Conservation (phyloP, 768 basidiomycete genomes). For the Mycena olivaceomarginata region DNA sequence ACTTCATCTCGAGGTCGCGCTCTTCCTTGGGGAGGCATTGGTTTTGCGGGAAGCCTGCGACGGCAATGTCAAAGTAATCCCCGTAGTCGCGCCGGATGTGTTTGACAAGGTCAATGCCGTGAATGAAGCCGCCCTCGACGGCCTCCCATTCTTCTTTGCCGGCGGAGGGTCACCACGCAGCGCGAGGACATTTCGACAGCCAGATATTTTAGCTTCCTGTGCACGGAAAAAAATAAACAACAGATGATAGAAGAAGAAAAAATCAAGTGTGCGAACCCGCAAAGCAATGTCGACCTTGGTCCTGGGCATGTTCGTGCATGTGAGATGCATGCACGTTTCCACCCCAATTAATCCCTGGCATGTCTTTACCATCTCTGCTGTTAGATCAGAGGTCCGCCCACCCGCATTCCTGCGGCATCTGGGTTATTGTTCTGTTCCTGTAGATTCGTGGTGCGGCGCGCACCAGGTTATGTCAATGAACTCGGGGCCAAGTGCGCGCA, state of each 20-base stretch:
- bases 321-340: constrained; percentile 99
- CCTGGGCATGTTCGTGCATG: constrained; percentile 99
- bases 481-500: constrained; percentile 96
- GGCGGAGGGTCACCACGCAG: constrained; percentile 92
- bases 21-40: constrained; percentile 84
- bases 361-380: constrained; percentile 94
- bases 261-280: constrained; percentile 73
- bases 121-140: constrained; percentile 91
- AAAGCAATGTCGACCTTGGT: constrained; percentile 96
- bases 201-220: constrained; percentile 92
- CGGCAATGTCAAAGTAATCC: constrained; percentile 97
- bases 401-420: constrained; percentile 89
- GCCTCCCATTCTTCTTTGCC: constrained; percentile 96
- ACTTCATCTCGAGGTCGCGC: constrained; percentile 85
- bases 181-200: constrained; percentile 95
- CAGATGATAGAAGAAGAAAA: not conserved
- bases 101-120: constrained; percentile 93
- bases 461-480: constrained; percentile 99
- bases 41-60: constrained; percentile 94
- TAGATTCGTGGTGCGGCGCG: constrained; percentile 41
- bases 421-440: constrained; percentile 18
- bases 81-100: constrained; percentile 90
- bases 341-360: constrained; percentile 95
- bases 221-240: constrained; percentile 5
- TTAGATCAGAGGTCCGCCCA: constrained; percentile 95